These are phyloP conservation scores for Collybia nuda DNA, from an alignment of 768 basidiomycete species.

Conservation along the genomic window DNA sequence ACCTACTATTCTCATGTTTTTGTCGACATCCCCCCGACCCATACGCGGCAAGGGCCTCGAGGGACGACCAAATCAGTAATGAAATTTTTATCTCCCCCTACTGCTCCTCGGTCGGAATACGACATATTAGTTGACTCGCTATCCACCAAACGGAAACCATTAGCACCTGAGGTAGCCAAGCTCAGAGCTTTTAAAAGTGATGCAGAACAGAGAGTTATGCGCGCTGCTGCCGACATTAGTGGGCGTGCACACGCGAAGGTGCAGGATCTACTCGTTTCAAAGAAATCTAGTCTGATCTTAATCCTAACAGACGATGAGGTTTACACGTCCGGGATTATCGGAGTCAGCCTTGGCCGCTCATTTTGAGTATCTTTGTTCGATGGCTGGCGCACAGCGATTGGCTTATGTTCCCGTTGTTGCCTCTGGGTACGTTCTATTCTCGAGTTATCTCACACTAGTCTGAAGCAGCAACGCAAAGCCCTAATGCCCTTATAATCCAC, in stretches of 20 bases:
- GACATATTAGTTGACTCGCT: slow-evolving; percentile 59
- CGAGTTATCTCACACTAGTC: neutral
- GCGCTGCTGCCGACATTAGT: slow-evolving; percentile 84
- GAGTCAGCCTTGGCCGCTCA: slow-evolving; percentile 59
- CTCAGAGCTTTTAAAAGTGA: slow-evolving; percentile 79
- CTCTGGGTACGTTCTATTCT: slow-evolving; percentile 65
- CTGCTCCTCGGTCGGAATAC: slow-evolving; percentile 39
- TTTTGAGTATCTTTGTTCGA: slow-evolving; percentile 85
- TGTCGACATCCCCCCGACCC: slow-evolving; percentile 43
- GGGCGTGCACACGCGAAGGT: slow-evolving; percentile 84
- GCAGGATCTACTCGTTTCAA: slow-evolving; percentile 7
- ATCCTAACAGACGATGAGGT: slow-evolving; percentile 74
- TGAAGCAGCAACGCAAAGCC: slow-evolving; percentile 35
- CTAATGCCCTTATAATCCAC: slow-evolving; percentile 90
- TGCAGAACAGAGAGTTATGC: slow-evolving; percentile 79
- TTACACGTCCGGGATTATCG: slow-evolving; percentile 44
- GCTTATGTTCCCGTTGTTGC: slow-evolving; percentile 99
- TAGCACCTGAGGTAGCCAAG: slow-evolving; percentile 69
- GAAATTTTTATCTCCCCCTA: slow-evolving; percentile 42
- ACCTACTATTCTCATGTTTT: slow-evolving; percentile 50
- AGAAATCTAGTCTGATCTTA: neutral
- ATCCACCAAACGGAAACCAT: slow-evolving; percentile 42
- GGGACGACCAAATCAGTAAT: slow-evolving; percentile 53
- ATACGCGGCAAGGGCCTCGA: slow-evolving; percentile 33
- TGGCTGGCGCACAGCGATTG: slow-evolving; percentile 77